phyloP scores from a whole-genome alignment of 2,329 filamentous ascomycete genomes.

The Xylariales sp. region DNA sequence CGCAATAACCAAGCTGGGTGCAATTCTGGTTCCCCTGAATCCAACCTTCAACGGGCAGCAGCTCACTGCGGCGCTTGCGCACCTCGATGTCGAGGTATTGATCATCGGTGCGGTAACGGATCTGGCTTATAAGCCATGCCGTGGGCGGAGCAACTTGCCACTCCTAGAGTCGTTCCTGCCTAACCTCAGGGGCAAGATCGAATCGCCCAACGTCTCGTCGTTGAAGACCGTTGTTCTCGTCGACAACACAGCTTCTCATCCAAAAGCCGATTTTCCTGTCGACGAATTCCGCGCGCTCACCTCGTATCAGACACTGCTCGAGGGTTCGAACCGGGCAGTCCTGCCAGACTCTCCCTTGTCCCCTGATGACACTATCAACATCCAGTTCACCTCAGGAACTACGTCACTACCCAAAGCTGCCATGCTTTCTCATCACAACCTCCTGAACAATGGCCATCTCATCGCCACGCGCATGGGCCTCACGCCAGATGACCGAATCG shows the following conservation, averaged over 20 bases:
- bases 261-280: slow-evolving; percentile 38
- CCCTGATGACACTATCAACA: slow-evolving; percentile 76
- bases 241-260: slow-evolving; percentile 62
- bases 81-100: slow-evolving; percentile 68
- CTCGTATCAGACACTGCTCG: slow-evolving; percentile 38
- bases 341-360: slow-evolving; percentile 42
- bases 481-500: slow-evolving; percentile 66
- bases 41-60: slow-evolving; percentile 80
- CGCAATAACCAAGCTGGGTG: slow-evolving; percentile 90
- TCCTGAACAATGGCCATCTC: slow-evolving; percentile 85
- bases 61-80: slow-evolving; percentile 70
- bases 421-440: slow-evolving; percentile 77
- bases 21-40: slow-evolving; percentile 88
- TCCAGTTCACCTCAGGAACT: slow-evolving; percentile 96
- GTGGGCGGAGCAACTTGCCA: slow-evolving; percentile 47
- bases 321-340: slow-evolving; percentile 25
- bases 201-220: slow-evolving; percentile 56
- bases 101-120: slow-evolving; percentile 87
- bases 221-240: slow-evolving; percentile 70
- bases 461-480: slow-evolving; percentile 85
- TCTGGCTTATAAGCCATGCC: slow-evolving; percentile 59
- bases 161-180: slow-evolving; percentile 43
- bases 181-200: slow-evolving; percentile 30
- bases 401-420: slow-evolving; percentile 89
- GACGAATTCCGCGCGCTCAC: slow-evolving; percentile 38